A percentile compares a stretch with the other conserved stretches of the same genome.
These are phyloP conservation scores for Holtermannia corniformis DNA, from an alignment of 768 basidiomycete genomes.

Conservation along the genomic window DNA sequence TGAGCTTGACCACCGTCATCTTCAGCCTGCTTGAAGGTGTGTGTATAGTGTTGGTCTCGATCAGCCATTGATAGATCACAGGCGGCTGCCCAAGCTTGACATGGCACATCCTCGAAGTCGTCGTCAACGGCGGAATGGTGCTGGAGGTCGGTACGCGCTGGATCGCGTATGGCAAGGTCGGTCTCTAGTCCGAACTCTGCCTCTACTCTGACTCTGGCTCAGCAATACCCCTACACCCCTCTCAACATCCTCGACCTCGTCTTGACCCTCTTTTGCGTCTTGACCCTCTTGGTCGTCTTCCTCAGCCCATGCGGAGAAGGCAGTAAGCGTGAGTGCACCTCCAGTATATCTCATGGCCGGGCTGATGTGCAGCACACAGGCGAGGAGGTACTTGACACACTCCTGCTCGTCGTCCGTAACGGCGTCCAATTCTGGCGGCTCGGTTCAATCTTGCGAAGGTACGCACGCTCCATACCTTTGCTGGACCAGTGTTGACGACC, in stretches of 20 bases:
- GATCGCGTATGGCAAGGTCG: conserved; percentile 82
- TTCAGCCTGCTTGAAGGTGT: conserved; percentile 30
- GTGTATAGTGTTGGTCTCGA: neutral
- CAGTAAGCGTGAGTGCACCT: conserved; percentile 26
- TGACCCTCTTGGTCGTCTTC: conserved; percentile 79
- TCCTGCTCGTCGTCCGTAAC: conserved; percentile 84
- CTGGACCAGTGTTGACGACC: neutral
- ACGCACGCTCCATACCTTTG: conserved; percentile 37
- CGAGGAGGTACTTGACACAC: conserved; percentile 87
- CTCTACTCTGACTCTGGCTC: conserved; percentile 9
- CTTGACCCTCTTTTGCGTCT: conserved; percentile 75
- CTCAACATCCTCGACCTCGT: conserved; percentile 84
- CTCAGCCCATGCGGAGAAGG: conserved; percentile 45
- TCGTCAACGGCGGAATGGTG: conserved; percentile 64
- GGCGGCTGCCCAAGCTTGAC: conserved; percentile 29
- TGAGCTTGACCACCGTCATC: conserved; percentile 37
- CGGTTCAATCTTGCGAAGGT: conserved; percentile 91
- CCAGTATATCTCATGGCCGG: neutral
- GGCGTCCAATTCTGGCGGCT: conserved; percentile 76
- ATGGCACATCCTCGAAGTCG: conserved; percentile 40
- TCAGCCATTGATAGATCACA: too few relatives aligned
- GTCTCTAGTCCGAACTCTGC: conserved; percentile 32
- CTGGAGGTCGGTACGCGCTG: conserved; percentile 84
- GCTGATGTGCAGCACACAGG: conserved; percentile 48
- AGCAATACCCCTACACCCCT: conserved; percentile 39